phyloP scores from a whole-genome alignment of 345 rosid species.

The Eucalyptus fibrosa region DNA sequence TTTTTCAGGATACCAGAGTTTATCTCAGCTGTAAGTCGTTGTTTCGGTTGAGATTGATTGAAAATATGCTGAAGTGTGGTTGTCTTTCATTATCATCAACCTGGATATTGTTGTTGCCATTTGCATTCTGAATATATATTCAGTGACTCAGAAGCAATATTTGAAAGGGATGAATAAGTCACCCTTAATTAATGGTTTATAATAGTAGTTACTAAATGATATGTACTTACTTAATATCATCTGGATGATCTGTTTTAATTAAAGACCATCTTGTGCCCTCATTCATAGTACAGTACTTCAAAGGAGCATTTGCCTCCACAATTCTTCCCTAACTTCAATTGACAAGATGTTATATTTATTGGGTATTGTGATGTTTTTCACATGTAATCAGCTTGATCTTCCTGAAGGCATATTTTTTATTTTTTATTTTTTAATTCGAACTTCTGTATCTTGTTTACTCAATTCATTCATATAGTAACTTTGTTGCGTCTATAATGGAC shows the following conservation, averaged over 20 bases:
- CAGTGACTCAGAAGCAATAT: background rate
- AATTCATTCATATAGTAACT: background rate
- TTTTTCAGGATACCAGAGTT: constrained; percentile 12
- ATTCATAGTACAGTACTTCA: background rate
- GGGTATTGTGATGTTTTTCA: background rate
- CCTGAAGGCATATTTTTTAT: background rate
- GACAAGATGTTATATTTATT: background rate
- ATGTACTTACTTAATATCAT: background rate
- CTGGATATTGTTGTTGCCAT: background rate
- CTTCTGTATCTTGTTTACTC: background rate
- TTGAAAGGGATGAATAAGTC: background rate
- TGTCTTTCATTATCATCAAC: background rate
- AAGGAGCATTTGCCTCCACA: background rate
- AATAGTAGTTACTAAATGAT: background rate
- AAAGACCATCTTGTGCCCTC: background rate
- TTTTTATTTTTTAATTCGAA: background rate
- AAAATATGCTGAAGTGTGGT: background rate
- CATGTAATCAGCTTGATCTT: background rate
- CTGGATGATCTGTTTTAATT: background rate
- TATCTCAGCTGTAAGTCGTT: background rate
- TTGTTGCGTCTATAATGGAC: background rate
- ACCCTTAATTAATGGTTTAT: background rate
- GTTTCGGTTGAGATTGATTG: background rate
- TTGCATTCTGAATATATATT: background rate
- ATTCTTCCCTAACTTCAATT: background rate